Evolutionary conservation across 2,329 filamentous ascomycete species (phyloP).

Genomic region (Talaromyces sp.): DNA sequence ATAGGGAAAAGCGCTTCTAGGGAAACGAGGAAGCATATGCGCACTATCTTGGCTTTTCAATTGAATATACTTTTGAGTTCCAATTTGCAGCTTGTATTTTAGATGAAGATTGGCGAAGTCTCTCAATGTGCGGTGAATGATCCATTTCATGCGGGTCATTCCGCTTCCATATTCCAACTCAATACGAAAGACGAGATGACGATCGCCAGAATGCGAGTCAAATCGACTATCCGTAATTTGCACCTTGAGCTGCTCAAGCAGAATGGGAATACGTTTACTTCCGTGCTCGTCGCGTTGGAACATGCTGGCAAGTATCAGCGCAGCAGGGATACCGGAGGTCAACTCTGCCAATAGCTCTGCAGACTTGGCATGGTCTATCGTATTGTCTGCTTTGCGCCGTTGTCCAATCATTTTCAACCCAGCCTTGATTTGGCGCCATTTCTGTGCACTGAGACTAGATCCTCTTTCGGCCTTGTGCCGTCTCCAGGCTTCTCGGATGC

Average conservation of each 20-base stretch:
- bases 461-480: slow-evolving; percentile 60
- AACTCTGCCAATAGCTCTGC: slow-evolving; percentile 95
- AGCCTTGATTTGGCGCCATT: slow-evolving; percentile 91
- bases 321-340: slow-evolving; percentile 85
- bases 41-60: slow-evolving; percentile 64
- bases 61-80: slow-evolving; percentile 78
- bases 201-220: slow-evolving; percentile 54
- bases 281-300: slow-evolving; percentile 96
- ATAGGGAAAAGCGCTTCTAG: slow-evolving; percentile 84
- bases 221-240: slow-evolving; percentile 77
- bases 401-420: slow-evolving; percentile 74
- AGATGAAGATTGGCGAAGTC: slow-evolving; percentile 92
- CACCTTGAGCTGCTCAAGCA: slow-evolving; percentile 91
- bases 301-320: slow-evolving; percentile 93
- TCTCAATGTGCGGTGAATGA: slow-evolving; percentile 77
- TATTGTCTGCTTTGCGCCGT: slow-evolving; percentile 75
- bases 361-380: slow-evolving; percentile 90
- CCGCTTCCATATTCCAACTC: slow-evolving; percentile 96
- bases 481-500: slow-evolving; percentile 56
- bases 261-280: slow-evolving; percentile 88
- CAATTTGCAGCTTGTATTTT: slow-evolving; percentile 84
- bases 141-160: slow-evolving; percentile 94
- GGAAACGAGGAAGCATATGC: slow-evolving; percentile 85
- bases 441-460: slow-evolving; percentile 69
- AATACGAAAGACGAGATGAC: slow-evolving; percentile 85